Percentiles rank a stretch among this genome's conserved stretches.
Evolutionary conservation across 331 rosid genomes (phyloP).

Genomic region (Acacia pycnantha): DNA sequence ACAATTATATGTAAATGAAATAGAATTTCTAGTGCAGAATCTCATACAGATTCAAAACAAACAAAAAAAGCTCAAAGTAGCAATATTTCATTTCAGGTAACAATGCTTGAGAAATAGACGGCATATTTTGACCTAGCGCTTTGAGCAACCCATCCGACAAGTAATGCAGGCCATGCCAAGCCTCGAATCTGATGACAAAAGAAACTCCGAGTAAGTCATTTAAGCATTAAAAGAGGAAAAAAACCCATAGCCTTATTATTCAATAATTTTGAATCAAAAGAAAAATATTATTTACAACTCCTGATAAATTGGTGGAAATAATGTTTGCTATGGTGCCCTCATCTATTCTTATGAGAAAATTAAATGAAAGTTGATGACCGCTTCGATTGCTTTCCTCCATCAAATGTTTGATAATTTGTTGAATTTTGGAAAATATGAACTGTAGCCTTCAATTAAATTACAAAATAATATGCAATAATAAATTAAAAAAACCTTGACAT

Average conservation of each 20-base stretch:
- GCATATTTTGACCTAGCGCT: conserved; percentile 51
- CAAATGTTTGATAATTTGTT: background rate
- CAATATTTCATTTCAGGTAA: conserved; percentile 24
- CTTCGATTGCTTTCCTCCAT: conserved; percentile 20
- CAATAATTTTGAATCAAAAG: conserved; percentile 2
- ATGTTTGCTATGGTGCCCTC: background rate
- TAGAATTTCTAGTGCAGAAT: conserved; percentile 17
- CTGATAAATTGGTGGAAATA: background rate
- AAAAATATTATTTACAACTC: conserved; percentile 18
- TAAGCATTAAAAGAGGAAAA: conserved; percentile 9
- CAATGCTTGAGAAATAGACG: conserved; percentile 21
- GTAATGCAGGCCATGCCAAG: conserved; percentile 61
- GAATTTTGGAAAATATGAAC: background rate
- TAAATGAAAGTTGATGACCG: background rate
- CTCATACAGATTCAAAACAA: background rate
- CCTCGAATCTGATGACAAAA: conserved; percentile 51
- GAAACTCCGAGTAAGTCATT: background rate
- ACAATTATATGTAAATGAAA: conserved; percentile 9
- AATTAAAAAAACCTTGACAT: conserved; percentile 64
- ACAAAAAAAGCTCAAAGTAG: background rate
- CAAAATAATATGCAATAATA: background rate
- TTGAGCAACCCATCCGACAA: conserved; percentile 64
- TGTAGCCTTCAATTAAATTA: conserved; percentile 26
- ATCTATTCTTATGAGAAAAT: background rate
- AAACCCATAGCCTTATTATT: background rate